Conservation (phyloP, 106 monocot genomes). For the Dendrobium nobile region DNA sequence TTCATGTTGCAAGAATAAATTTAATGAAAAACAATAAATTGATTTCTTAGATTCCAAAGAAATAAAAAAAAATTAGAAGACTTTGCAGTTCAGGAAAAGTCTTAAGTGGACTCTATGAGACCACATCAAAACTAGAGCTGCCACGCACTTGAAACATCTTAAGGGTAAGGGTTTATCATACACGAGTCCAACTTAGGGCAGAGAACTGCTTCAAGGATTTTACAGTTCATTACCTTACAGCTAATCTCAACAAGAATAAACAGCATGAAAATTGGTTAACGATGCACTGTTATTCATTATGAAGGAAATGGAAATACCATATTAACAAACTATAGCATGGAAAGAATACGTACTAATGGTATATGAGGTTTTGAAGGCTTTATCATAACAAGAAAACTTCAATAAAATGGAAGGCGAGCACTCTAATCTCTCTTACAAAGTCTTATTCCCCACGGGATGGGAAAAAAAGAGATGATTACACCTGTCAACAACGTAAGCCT, state of each 20-base stretch:
- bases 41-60: background rate
- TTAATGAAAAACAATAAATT: background rate
- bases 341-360: background rate
- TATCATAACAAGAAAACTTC: background rate
- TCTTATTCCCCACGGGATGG: background rate
- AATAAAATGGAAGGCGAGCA: background rate
- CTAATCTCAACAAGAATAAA: background rate
- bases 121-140: background rate
- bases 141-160: background rate
- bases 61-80: background rate
- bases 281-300: background rate
- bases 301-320: too few species aligned
- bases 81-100: background rate
- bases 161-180: background rate
- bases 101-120: background rate
- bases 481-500: too few species aligned
- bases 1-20: background rate
- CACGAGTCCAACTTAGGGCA: background rate
- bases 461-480: background rate
- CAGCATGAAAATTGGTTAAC: background rate
- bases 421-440: background rate
- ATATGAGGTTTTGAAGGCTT: background rate
- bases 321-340: background rate
- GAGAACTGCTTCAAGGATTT: background rate
- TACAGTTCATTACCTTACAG: background rate